Conservation (phyloP, 768 basidiomycete genomes). For the Lentinula edodes region DNA sequence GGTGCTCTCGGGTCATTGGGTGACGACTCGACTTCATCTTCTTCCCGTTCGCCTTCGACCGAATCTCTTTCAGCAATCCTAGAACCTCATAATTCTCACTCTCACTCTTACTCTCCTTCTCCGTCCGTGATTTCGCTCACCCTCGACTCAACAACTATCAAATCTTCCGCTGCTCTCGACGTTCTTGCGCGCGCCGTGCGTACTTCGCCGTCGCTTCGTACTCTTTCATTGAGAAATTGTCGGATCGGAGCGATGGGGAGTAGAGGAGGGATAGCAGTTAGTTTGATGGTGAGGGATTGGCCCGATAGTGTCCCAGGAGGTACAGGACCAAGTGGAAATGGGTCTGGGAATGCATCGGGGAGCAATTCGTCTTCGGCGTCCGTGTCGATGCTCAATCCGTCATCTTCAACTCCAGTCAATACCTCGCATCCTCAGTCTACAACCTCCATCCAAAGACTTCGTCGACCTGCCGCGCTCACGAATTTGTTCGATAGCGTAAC, state of each 20-base stretch:
- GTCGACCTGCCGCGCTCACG: slow-evolving; percentile 12
- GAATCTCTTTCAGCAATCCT: neutral
- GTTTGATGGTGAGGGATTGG: slow-evolving; percentile 3
- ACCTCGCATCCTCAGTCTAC: too few species aligned
- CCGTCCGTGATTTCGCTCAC: neutral
- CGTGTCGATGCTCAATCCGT: neutral
- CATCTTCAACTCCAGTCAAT: too few species aligned
- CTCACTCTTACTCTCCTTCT: neutral
- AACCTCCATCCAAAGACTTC: too few species aligned
- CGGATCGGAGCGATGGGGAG: neutral
- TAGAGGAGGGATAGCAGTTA: neutral
- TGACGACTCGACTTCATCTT: neutral
- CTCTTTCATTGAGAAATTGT: neutral
- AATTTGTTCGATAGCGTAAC: neutral
- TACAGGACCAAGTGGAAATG: too few species aligned
- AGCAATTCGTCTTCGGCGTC: too few species aligned
- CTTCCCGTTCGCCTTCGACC: neutral
- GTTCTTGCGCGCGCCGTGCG: neutral
- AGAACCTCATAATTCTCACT: neutral
- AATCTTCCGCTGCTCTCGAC: neutral
- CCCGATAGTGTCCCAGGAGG: neutral
- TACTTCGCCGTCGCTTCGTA: neutral
- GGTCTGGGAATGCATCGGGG: too few species aligned
- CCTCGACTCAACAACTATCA: neutral
- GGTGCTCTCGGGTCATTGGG: neutral